Conservation (phyloP, 192 early-diverging fungal species). For the Podila epicladia region DNA sequence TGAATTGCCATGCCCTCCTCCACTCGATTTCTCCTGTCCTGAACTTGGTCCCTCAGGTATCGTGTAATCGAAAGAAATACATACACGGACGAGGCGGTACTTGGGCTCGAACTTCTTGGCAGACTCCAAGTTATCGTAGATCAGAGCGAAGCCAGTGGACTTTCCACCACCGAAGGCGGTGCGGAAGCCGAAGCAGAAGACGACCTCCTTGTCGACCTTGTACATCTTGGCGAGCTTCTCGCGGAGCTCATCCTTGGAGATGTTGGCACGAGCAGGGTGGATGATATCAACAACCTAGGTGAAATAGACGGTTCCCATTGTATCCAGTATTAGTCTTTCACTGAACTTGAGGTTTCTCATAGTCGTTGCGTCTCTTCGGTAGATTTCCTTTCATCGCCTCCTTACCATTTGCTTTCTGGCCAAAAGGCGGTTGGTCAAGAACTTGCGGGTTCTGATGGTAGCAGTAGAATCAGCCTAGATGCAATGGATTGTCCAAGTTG, state of each 20-base stretch:
- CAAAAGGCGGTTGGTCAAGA: conserved; percentile 98
- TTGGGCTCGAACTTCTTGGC: conserved; percentile 99
- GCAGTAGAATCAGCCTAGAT: conserved; percentile 69
- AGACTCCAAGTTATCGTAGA: conserved; percentile 95
- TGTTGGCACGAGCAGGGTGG: conserved; percentile 93
- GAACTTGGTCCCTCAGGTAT: neutral
- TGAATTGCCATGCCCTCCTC: no score
- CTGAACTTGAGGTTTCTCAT: conserved; percentile 31
- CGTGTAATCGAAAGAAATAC: conserved; percentile 5
- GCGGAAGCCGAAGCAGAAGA: conserved; percentile 96
- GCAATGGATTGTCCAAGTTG: neutral
- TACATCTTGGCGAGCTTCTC: conserved; percentile 96
- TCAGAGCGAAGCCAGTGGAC: conserved; percentile 93
- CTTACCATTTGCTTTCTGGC: conserved; percentile 96
- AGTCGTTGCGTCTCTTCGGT: conserved; percentile 80
- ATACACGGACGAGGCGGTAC: conserved; percentile 89
- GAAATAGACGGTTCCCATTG: no score
- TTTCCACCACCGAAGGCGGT: conserved; percentile 98
- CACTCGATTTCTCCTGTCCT: no score
- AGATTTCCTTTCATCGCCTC: neutral
- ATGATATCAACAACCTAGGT: conserved; percentile 86
- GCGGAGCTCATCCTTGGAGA: conserved; percentile 92
- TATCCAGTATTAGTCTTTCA: conserved; percentile 86
- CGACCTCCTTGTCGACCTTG: conserved; percentile 88
- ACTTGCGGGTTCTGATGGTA: conserved; percentile 99